phyloP scores from a whole-genome alignment of 805 yeast species.

The Starmera amethionina region DNA sequence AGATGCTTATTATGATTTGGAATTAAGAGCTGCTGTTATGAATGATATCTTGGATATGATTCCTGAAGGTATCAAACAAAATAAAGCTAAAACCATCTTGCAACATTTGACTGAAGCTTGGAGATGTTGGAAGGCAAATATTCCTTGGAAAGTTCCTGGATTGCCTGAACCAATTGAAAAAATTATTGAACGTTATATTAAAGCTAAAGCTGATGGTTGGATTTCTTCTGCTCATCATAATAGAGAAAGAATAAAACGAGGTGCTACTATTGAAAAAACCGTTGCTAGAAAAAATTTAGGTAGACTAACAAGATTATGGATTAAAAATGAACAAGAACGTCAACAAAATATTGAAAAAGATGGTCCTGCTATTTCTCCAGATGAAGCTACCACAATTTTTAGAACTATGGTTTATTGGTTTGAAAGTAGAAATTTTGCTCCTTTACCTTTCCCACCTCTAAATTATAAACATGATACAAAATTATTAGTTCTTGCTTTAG shows the following conservation, averaged over 20 bases:
- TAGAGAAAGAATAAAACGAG: constrained; percentile 77
- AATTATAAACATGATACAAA: constrained; percentile 92
- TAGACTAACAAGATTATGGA: constrained; percentile 83
- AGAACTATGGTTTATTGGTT: constrained; percentile 89
- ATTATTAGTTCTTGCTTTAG: constrained; percentile 79
- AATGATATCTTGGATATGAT: constrained; percentile 95
- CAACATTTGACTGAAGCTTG: constrained; percentile 97
- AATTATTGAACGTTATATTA: constrained; percentile 80
- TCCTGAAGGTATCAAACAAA: constrained; percentile 87
- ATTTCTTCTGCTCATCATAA: constrained; percentile 86
- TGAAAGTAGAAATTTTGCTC: constrained; percentile 70
- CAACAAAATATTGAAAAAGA: constrained; percentile 70
- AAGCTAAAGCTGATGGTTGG: constrained; percentile 97
- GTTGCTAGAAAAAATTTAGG: constrained; percentile 92
- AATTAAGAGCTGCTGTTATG: constrained; percentile 87
- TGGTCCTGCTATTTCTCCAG: constrained; percentile 81
- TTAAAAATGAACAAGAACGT: constrained; percentile 83
- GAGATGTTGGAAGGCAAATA: constrained; percentile 99
- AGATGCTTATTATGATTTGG: constrained; percentile 91
- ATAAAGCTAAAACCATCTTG: constrained; percentile 74
- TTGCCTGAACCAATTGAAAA: constrained; percentile 84
- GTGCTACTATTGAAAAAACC: constrained; percentile 91
- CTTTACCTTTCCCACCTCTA: constrained; percentile 90
- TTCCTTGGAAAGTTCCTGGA: constrained; percentile 97
- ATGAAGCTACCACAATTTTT: constrained; percentile 81